Conservation (phyloP, 768 basidiomycete genomes). For the Suillus variegatus region DNA sequence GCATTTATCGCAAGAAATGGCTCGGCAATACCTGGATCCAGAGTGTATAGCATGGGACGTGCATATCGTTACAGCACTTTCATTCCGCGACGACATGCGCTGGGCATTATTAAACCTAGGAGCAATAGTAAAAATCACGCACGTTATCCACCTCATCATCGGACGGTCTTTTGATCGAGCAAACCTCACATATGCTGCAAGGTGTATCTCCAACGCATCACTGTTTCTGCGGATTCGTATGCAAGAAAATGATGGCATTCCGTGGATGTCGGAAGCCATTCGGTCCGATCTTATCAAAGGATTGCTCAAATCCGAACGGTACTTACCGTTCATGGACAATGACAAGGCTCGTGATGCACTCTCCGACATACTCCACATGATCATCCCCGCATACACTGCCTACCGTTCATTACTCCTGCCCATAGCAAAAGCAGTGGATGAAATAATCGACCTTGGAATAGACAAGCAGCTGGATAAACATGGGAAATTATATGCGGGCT, state of each 20-base stretch:
- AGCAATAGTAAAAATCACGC: constrained; percentile 23
- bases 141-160: constrained; percentile 23
- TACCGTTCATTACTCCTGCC: constrained; percentile 26
- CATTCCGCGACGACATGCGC: constrained; percentile 20
- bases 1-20: constrained; percentile 28
- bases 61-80: constrained; percentile 26
- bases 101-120: constrained; percentile 24
- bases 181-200: constrained; percentile 16
- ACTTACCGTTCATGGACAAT: constrained; percentile 22
- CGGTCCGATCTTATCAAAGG: constrained; percentile 20
- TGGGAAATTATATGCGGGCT: constrained; percentile 23
- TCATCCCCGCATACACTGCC: constrained; percentile 26
- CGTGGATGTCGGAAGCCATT: constrained; percentile 28
- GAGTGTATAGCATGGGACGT: constrained; percentile 30
- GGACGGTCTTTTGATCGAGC: constrained; percentile 16
- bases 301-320: constrained; percentile 24
- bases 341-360: constrained; percentile 9
- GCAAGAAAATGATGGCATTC: constrained; percentile 26
- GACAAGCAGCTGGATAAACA: constrained; percentile 16
- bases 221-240: constrained; percentile 20
- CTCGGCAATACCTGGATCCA: constrained; percentile 20
- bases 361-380: constrained; percentile 14
- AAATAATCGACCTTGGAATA: constrained; percentile 8
- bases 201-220: constrained; percentile 24
- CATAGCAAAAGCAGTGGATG: constrained; percentile 14